Base-by-base conservation (phyloP, 1,284 basidiomycete genomes). In the Lentinula novae-zelandiae region DNA sequence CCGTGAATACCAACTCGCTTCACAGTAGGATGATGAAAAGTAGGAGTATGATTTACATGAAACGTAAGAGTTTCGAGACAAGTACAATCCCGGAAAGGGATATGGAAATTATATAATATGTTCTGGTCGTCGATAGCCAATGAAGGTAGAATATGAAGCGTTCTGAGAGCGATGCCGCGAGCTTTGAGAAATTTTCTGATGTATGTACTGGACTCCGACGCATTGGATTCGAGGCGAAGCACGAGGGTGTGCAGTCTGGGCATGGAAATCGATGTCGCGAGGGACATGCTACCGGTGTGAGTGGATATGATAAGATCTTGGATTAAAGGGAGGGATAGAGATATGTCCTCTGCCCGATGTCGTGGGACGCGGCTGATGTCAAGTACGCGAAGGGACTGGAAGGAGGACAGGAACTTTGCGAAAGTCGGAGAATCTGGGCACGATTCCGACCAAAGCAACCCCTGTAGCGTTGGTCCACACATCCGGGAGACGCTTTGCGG, bases 1-100 rank as follows among this genome's bases (percentile, higher is more conserved):
- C 77, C 78, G 20, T 76, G 74, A 57, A 83, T 66, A 17, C 78
- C 81, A 58, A 82, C 76, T 56, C 76, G 74, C 40, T 78, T 76
- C 44, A 84, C 70, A 42, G 72, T 67, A 65, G 49, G 71, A 63
- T 42, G 68, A 60, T 5, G 71, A 56, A 42, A 70, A 65, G 55
- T 62, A 49, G 44, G 52, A 44, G 7, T 75, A 72, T 15, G 73
- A 69, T 27, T 71, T 68, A 46, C 58, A 42, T 75, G 72, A 62
- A 78, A 82, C 8, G 76, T 73, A 52, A 82, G 64, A 31, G 76
- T 75, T 52, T 74, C 70, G 27, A 83, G 75, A 62, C 76, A 76
- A 15, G 80, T 78, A 65, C 81, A 83, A 46, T 17, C 42, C n/a
- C 6, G 71, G 64, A 33, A 70, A 71, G 8, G 76, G 68, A 46